These are phyloP conservation scores for Macadamia integrifolia DNA, from an alignment of 164 flowering plant species.

Conservation along the genomic window DNA sequence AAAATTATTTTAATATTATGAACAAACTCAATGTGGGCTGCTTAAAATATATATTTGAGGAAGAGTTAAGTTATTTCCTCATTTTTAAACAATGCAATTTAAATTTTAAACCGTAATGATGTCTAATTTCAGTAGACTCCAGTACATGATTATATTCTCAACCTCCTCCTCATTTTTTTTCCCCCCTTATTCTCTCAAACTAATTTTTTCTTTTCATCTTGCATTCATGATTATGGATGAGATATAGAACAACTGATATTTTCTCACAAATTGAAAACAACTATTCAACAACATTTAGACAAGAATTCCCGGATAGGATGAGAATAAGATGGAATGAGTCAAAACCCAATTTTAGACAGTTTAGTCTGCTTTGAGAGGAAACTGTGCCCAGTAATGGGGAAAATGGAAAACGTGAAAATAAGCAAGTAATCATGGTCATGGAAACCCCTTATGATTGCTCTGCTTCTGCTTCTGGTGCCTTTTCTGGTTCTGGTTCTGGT, in stretches of 20 bases:
- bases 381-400: not conserved
- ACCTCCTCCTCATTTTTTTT: no score
- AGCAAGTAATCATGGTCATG: not conserved
- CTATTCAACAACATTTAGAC: not conserved
- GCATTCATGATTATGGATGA: not conserved
- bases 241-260: not conserved
- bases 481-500: not conserved
- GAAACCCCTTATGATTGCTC: constrained; percentile 9
- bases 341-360: not conserved
- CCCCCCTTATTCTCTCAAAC: no score
- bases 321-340: not conserved
- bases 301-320: not conserved
- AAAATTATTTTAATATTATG: no score
- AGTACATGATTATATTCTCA: no score
- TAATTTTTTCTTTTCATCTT: not conserved
- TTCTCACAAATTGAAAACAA: not conserved
- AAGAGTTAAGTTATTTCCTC: no score
- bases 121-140: no score
- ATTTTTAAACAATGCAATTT: no score
- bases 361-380: not conserved
- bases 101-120: no score
- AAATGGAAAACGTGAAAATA: not conserved
- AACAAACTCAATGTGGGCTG: no score
- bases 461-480: constrained; percentile 8
- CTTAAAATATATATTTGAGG: no score